Conservation (phyloP, 768 basidiomycete species). For the Daedaleopsis sinensis region DNA sequence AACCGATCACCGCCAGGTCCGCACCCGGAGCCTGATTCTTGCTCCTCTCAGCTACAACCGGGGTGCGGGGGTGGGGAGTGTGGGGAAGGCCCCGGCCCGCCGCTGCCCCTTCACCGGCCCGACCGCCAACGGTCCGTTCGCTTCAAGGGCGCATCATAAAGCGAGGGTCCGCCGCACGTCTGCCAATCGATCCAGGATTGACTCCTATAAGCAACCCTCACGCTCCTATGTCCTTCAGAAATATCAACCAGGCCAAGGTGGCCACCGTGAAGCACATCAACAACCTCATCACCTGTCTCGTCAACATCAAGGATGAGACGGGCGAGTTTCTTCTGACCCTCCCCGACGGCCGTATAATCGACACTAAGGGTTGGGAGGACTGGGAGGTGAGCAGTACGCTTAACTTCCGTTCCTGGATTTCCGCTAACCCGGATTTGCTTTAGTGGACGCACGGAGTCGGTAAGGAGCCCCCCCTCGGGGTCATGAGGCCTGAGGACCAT, state of each 20-base stretch:
- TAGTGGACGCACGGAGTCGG: constrained; percentile 52
- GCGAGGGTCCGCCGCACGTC: neutral
- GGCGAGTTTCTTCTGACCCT: constrained; percentile 53
- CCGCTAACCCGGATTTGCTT: neutral
- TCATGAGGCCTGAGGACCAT: neutral
- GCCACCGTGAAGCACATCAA: constrained; percentile 33
- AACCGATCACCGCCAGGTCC: neutral
- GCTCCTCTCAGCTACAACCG: neutral
- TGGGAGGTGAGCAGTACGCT: constrained; percentile 44
- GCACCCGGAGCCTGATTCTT: neutral
- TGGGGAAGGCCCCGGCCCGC: neutral
- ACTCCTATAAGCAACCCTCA: neutral
- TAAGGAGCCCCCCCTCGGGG: constrained; percentile 9
- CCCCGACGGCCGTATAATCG: constrained; percentile 53
- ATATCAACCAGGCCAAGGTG: constrained; percentile 36
- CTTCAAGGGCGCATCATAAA: neutral
- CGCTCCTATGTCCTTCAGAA: constrained; percentile 35
- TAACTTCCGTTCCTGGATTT: neutral
- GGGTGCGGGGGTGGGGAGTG: neutral
- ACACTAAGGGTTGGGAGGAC: constrained; percentile 61
- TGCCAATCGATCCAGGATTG: no score
- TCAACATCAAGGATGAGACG: constrained; percentile 55
- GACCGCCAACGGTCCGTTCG: neutral
- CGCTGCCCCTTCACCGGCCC: neutral
- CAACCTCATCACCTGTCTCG: constrained; percentile 44